A percentile compares a stretch with the other conserved stretches of the same genome.
phyloP scores from a whole-genome alignment of 371 early-diverging fungal species.

The Circinella umbellata region DNA sequence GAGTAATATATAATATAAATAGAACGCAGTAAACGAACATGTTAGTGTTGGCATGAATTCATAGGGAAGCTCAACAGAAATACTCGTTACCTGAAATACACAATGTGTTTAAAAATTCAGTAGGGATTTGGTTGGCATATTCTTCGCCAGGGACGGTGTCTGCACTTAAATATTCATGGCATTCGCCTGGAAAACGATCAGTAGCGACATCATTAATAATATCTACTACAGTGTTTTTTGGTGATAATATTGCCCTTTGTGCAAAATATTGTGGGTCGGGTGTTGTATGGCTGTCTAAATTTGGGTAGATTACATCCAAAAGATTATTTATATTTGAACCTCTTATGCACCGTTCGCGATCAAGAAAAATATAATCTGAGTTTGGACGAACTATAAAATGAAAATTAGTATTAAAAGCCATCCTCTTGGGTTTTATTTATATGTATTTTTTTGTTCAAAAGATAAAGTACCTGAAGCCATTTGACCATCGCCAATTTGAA shows the following conservation, averaged over 20 bases:
- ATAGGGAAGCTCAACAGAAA: too few relatives aligned
- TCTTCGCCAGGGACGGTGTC: background rate
- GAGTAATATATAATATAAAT: too few relatives aligned
- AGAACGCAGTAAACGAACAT: background rate
- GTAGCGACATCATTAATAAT: background rate
- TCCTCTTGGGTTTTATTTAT: background rate
- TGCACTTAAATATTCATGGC: background rate
- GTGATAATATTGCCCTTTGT: constrained; percentile 2
- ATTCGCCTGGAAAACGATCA: constrained; percentile 4
- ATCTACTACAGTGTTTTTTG: background rate
- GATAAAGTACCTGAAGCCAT: background rate
- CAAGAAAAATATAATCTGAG: too few relatives aligned
- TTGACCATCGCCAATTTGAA: constrained; percentile 5
- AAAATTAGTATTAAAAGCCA: background rate
- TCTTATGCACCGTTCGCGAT: too few relatives aligned
- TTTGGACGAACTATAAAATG: too few relatives aligned
- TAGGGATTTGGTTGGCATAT: background rate
- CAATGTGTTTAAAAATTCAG: background rate
- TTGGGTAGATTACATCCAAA: background rate
- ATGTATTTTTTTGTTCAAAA: background rate
- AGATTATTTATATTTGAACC: too few relatives aligned
- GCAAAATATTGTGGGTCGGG: background rate
- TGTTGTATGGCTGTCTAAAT: background rate
- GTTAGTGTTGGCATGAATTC: background rate
- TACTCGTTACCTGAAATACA: background rate